Conservation (phyloP, 2,329 filamentous ascomycete species). For the Trichoderma afroharzianum region DNA sequence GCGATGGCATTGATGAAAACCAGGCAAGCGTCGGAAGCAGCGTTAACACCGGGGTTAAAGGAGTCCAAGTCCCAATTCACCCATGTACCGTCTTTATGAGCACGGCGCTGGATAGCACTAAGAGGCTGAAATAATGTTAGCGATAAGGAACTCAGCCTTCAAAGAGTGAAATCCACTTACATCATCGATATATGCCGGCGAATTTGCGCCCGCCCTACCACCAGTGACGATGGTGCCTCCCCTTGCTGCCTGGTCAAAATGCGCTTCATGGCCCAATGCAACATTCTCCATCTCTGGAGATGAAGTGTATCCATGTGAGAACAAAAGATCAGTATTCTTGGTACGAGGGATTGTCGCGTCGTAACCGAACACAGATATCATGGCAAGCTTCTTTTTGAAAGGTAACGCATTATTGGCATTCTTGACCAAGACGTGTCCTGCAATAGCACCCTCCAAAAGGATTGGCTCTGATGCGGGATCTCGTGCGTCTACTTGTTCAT, state of each 20-base stretch:
- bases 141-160: no score
- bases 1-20: slow-evolving; percentile 80
- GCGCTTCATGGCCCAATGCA: slow-evolving; percentile 38
- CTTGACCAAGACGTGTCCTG: slow-evolving; percentile 72
- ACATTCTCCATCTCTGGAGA: slow-evolving; percentile 45
- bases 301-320: slow-evolving; percentile 46
- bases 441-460: slow-evolving; percentile 52
- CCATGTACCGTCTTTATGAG: slow-evolving; percentile 51
- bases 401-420: slow-evolving; percentile 63
- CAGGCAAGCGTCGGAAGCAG: slow-evolving; percentile 59
- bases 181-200: slow-evolving; percentile 47
- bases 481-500: slow-evolving; percentile 47
- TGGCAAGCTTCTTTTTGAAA: slow-evolving; percentile 50
- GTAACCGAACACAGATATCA: slow-evolving; percentile 59
- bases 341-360: slow-evolving; percentile 54
- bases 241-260: slow-evolving; percentile 47
- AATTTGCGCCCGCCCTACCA: slow-evolving; percentile 49
- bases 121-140: slow-evolving; percentile 41
- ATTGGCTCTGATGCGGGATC: slow-evolving; percentile 41
- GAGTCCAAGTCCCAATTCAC: slow-evolving; percentile 47
- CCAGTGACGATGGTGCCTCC: slow-evolving; percentile 52
- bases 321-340: slow-evolving; percentile 45
- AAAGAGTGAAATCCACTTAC: slow-evolving; percentile 29
- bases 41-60: slow-evolving; percentile 34
- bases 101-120: slow-evolving; percentile 54